A percentile compares a stretch with the other conserved stretches of the same genome.
These are phyloP conservation scores for Cyanidium caldarium DNA, from an alignment of 23 red algal species.

Conservation along the genomic window DNA sequence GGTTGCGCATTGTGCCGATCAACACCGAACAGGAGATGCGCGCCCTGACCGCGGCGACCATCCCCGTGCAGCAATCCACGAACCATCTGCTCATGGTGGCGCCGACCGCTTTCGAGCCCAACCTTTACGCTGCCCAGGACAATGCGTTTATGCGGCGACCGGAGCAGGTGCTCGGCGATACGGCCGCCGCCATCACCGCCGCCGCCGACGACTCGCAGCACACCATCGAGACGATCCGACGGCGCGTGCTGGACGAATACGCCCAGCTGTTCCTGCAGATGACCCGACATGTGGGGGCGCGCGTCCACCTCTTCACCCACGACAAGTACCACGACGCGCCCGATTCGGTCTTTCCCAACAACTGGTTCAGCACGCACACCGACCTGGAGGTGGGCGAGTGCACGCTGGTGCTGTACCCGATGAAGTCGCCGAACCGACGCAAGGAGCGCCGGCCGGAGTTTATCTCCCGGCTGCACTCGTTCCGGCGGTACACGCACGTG, in stretches of 20 bases:
- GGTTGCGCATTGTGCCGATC: conserved; percentile 58
- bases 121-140: conserved; percentile 53
- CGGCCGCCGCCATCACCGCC: neutral
- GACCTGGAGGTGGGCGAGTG: conserved; percentile 48
- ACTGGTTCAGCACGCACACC: conserved; percentile 92
- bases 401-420: conserved; percentile 81
- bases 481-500: conserved; percentile 56
- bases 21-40: conserved; percentile 11
- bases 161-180: neutral
- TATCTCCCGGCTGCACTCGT: conserved; percentile 46
- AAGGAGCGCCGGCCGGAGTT: conserved; percentile 65
- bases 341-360: conserved; percentile 91
- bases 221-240: neutral
- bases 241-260: conserved; percentile 49
- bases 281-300: conserved; percentile 33
- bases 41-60: conserved; percentile 10
- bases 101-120: conserved; percentile 66
- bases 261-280: conserved; percentile 32
- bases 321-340: conserved; percentile 76
- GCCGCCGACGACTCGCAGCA: neutral
- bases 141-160: conserved; percentile 64
- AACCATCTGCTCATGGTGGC: conserved; percentile 82
- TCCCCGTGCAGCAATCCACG: conserved; percentile 86
- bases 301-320: conserved; percentile 84
- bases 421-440: conserved; percentile 56